phyloP scores from a whole-genome alignment of 352 stramenopile genomes.

The Globisporangium middletonii region DNA sequence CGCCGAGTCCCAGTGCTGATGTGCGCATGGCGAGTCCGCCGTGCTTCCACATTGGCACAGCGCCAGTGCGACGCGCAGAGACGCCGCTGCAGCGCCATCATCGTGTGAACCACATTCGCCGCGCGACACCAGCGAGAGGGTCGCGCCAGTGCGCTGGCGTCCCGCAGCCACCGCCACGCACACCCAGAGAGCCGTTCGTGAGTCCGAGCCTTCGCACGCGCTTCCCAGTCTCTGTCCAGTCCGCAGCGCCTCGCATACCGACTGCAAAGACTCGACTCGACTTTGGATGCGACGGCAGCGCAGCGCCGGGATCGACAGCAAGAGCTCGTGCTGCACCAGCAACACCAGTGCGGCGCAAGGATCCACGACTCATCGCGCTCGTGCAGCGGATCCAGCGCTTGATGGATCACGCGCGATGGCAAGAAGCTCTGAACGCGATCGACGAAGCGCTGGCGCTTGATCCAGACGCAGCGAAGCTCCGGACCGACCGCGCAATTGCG shows the following conservation, averaged over 20 bases:
- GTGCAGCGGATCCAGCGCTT: neutral
- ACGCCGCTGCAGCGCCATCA: slow-evolving; percentile 2
- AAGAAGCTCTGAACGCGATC: slow-evolving; percentile 1
- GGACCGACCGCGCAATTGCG: neutral
- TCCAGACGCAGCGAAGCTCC: neutral
- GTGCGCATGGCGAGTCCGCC: neutral
- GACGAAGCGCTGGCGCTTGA: slow-evolving; percentile 1
- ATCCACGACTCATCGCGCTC: slow-evolving; percentile 1
- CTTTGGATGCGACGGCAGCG: too few relatives aligned
- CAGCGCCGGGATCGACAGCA: neutral
- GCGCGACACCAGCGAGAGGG: neutral
- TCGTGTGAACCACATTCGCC: neutral
- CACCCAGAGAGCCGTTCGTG: slow-evolving; percentile 1
- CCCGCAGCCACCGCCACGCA: neutral
- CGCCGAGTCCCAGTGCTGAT: too few relatives aligned
- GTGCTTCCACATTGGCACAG: slow-evolving; percentile 1
- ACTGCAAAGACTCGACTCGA: too few relatives aligned
- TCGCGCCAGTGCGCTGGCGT: neutral
- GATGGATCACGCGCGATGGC: neutral
- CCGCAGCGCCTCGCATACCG: neutral
- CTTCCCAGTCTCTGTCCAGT: neutral
- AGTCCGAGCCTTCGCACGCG: slow-evolving; percentile 5
- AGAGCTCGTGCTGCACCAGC: too few relatives aligned
- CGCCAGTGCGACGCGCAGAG: neutral
- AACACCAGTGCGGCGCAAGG: neutral